Base-by-base conservation (phyloP, 495 filamentous ascomycete species). In the Neurospora terricola region DNA sequence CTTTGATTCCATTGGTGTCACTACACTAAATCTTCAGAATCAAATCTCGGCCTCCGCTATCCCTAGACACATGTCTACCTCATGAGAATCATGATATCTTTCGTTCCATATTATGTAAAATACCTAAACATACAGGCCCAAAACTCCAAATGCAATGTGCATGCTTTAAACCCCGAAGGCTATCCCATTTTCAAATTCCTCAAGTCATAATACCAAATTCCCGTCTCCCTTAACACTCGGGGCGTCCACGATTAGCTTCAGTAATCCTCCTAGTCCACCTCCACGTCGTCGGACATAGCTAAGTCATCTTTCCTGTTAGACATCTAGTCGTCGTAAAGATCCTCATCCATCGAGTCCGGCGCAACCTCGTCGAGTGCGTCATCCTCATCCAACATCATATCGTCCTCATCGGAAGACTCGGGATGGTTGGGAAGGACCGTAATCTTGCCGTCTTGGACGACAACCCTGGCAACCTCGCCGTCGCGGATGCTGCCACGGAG, bases 401-500 rank as follows among this genome's bases (percentile, higher is more conserved):
- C 90, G 74, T 94, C 91, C 18, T 86, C 84, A 18, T 79, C 82
- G 4, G 89, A 88, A 69, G 86, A 87, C 6, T 88, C 89, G 2
- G 76, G 76, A 79, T 99, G 96, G 80, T 98, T 98, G 38, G 94
- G 86, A 8, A 96, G 73, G 4, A 99, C 92, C 6, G 87, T 83
- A 39, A 98, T 89, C 79, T 91, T 92, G 40, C 91, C 90, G 23
- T 80, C 79, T 70, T 89, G 88, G 78, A 98, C 83, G 40, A 92
- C 89, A 42, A 98, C 93, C 30, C 87, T 84, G 4, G 95, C 96
- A 3, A 80, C 78, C 82, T 99, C 96, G 30, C 94, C 94, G 78
- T 99, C 94, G 75, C 85, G 87, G 79, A 99, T 90, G 48, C 86
- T 88, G 70, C 94, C 94, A 39, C 94, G 87, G 16, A 99, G 88